Conservation (phyloP, 2,329 filamentous ascomycete species). For the Apiospora phragmitis region DNA sequence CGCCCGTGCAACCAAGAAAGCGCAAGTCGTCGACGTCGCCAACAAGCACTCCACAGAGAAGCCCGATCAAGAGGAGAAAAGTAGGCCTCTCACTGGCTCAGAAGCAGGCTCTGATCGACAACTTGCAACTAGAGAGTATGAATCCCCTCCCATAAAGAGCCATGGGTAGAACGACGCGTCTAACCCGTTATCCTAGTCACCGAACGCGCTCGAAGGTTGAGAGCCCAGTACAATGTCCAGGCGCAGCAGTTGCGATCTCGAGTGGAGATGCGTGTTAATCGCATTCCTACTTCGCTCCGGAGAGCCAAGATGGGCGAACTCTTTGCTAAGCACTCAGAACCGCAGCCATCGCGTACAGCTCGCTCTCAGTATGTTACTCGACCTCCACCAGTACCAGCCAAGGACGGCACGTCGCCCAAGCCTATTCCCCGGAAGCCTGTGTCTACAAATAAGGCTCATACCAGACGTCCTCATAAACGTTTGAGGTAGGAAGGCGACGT, state of each 20-base stretch:
- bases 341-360: slow-evolving; percentile 37
- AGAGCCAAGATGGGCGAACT: slow-evolving; percentile 83
- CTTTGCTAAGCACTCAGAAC: slow-evolving; percentile 51
- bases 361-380: slow-evolving; percentile 28
- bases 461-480: slow-evolving; percentile 44
- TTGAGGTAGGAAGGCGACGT: slow-evolving; percentile 46
- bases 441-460: slow-evolving; percentile 24
- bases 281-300: slow-evolving; percentile 79
- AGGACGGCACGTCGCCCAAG: slow-evolving; percentile 43
- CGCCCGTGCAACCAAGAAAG: slow-evolving; percentile 46
- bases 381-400: slow-evolving; percentile 51
- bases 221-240: slow-evolving; percentile 86
- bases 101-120: slow-evolving; percentile 86
- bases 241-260: slow-evolving; percentile 81
- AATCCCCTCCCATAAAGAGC: slow-evolving; percentile 12
- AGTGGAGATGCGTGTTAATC: slow-evolving; percentile 90
- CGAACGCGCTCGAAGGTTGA: slow-evolving; percentile 68
- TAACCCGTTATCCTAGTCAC: slow-evolving; percentile 25
- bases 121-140: slow-evolving; percentile 85
- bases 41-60: slow-evolving; percentile 46
- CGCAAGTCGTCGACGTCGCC: slow-evolving; percentile 43
- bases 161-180: neutral
- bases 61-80: slow-evolving; percentile 63
- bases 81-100: slow-evolving; percentile 67
- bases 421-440: slow-evolving; percentile 36